phyloP scores from a whole-genome alignment of 148 eudicot genomes.

The Silene uniflora region DNA sequence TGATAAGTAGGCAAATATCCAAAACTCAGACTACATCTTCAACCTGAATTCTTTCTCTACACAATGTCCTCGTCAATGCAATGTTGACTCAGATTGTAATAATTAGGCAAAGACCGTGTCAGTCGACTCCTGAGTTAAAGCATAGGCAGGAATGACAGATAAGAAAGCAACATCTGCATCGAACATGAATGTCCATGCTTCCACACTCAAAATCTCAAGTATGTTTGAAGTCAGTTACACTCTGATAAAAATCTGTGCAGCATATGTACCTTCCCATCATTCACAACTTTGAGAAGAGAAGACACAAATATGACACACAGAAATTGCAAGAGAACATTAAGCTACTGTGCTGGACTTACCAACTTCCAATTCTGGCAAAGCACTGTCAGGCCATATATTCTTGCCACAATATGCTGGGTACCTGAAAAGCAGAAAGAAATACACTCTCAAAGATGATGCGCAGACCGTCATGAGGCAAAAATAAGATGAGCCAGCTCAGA shows the following conservation, averaged over 20 bases:
- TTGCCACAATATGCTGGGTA: conserved; percentile 85
- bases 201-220: neutral
- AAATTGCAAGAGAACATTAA: neutral
- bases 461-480: neutral
- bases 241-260: neutral
- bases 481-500: neutral
- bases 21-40: no score
- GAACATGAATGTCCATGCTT: neutral
- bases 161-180: neutral
- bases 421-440: conserved; percentile 34
- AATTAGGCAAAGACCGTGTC: no score
- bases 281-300: conserved; percentile 3
- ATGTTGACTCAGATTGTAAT: no score
- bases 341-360: conserved; percentile 41
- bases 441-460: neutral
- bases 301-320: neutral
- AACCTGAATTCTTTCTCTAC: no score
- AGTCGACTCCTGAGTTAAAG: no score
- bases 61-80: no score
- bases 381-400: conserved; percentile 80
- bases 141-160: neutral
- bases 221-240: neutral
- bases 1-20: no score
- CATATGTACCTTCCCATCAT: neutral
- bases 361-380: conserved; percentile 83